Conservation (phyloP, 192 early-diverging fungal species). For the Coemansia sp. region DNA sequence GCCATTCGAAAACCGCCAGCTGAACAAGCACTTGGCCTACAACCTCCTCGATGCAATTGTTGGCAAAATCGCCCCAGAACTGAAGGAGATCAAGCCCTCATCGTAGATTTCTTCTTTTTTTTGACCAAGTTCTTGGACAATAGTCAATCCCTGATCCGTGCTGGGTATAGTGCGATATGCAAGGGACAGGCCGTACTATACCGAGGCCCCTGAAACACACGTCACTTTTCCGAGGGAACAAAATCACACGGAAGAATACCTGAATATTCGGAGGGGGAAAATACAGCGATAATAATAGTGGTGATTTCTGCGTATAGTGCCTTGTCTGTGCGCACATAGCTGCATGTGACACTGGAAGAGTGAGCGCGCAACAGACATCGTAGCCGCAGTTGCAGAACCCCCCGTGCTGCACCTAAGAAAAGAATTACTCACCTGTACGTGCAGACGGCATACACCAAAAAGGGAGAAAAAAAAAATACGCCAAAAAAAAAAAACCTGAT, state of each 20-base stretch:
- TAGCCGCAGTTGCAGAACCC: too few species aligned
- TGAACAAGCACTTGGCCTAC: constrained; percentile 56
- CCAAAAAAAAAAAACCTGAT: too few species aligned
- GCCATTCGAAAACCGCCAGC: constrained; percentile 55
- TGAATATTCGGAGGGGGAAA: background rate
- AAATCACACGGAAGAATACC: background rate
- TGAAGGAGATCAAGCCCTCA: constrained; percentile 15
- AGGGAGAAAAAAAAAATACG: background rate
- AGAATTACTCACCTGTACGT: constrained; percentile 3
- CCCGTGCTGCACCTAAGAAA: too few species aligned
- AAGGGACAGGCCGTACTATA: constrained; percentile 15
- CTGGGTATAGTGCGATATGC: constrained; percentile 16
- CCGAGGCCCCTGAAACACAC: background rate
- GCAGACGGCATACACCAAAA: background rate
- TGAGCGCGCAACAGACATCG: background rate
- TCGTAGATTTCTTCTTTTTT: constrained; percentile 4
- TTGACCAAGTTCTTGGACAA: background rate
- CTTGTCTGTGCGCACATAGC: background rate
- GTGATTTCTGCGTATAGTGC: background rate
- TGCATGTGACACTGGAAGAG: background rate
- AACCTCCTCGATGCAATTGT: constrained; percentile 48
- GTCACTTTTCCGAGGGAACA: background rate
- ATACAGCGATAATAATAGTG: background rate
- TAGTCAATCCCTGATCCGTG: background rate
- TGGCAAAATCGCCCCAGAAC: constrained; percentile 54